Conservation (phyloP, 2,329 filamentous ascomycete species). For the Leptographium procerum region DNA sequence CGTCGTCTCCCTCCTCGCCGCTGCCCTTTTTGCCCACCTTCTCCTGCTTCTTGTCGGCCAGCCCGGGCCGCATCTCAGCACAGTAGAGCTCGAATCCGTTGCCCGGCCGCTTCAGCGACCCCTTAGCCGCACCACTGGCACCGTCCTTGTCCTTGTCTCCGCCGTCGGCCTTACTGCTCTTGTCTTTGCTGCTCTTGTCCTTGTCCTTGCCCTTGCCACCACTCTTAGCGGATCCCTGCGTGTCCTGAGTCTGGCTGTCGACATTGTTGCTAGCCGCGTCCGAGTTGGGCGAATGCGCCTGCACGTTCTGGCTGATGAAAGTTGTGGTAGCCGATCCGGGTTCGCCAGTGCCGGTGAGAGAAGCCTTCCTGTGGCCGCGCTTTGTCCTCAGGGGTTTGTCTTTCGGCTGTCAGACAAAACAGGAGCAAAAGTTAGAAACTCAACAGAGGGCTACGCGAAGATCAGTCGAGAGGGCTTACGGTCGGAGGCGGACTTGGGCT, state of each 20-base stretch:
- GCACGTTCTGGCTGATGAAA: slow-evolving; percentile 35
- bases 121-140: not conserved
- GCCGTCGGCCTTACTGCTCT: slow-evolving; percentile 21
- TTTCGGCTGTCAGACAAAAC: slow-evolving; percentile 44
- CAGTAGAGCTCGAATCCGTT: slow-evolving; percentile 46
- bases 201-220: slow-evolving; percentile 20
- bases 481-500: slow-evolving; percentile 72
- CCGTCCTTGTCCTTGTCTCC: slow-evolving; percentile 18
- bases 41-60: slow-evolving; percentile 25
- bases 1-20: slow-evolving; percentile 20
- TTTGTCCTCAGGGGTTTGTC: slow-evolving; percentile 69
- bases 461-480: slow-evolving; percentile 30
- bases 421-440: not conserved
- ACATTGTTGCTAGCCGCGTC: slow-evolving; percentile 40
- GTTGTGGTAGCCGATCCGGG: slow-evolving; percentile 26
- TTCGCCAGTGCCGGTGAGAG: slow-evolving; percentile 33
- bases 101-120: slow-evolving; percentile 21
- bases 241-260: slow-evolving; percentile 21
- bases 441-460: not conserved
- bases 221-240: not conserved
- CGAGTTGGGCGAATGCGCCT: slow-evolving; percentile 36
- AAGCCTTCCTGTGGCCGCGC: slow-evolving; percentile 55
- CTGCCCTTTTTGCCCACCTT: slow-evolving; percentile 16
- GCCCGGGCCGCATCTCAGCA: slow-evolving; percentile 32
- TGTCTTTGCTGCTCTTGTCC: slow-evolving; percentile 20